Evolutionary conservation across 2,329 filamentous ascomycete genomes (phyloP).

Genomic region (Venturia effusa): DNA sequence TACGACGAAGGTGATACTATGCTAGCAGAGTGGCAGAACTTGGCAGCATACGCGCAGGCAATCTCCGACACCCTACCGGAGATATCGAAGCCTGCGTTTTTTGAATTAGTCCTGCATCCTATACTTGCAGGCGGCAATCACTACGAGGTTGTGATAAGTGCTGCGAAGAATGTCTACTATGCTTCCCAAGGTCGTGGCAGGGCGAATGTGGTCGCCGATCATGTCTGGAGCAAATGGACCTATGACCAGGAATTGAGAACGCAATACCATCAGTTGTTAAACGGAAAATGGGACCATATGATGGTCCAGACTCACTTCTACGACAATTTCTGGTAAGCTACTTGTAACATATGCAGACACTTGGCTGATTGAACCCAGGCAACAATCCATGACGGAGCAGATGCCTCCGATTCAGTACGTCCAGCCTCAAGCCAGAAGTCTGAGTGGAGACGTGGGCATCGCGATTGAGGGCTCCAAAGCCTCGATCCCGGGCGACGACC

Average conservation of each 20-base stretch:
- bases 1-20: slow-evolving; percentile 12
- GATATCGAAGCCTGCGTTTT: slow-evolving; percentile 4
- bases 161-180: slow-evolving; percentile 18
- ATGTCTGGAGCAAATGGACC: slow-evolving; percentile 17
- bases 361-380: slow-evolving; percentile 36
- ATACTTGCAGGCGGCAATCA: slow-evolving; percentile 8
- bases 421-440: slow-evolving; percentile 44
- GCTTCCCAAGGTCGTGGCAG: slow-evolving; percentile 20
- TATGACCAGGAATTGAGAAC: slow-evolving; percentile 18
- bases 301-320: slow-evolving; percentile 30
- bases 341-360: background rate
- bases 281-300: slow-evolving; percentile 29
- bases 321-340: slow-evolving; percentile 26
- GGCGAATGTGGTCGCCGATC: slow-evolving; percentile 17
- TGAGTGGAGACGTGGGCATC: slow-evolving; percentile 54
- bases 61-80: slow-evolving; percentile 7
- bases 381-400: slow-evolving; percentile 62
- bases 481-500: slow-evolving; percentile 56
- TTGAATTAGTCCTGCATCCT: slow-evolving; percentile 12
- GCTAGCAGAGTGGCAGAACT: slow-evolving; percentile 8
- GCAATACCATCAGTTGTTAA: slow-evolving; percentile 18
- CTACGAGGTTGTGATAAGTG: slow-evolving; percentile 25
- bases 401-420: slow-evolving; percentile 52
- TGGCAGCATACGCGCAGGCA: background rate
- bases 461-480: slow-evolving; percentile 55